Conservation (phyloP, 805 yeast genomes). For the Lipomyces chichibuensis region DNA sequence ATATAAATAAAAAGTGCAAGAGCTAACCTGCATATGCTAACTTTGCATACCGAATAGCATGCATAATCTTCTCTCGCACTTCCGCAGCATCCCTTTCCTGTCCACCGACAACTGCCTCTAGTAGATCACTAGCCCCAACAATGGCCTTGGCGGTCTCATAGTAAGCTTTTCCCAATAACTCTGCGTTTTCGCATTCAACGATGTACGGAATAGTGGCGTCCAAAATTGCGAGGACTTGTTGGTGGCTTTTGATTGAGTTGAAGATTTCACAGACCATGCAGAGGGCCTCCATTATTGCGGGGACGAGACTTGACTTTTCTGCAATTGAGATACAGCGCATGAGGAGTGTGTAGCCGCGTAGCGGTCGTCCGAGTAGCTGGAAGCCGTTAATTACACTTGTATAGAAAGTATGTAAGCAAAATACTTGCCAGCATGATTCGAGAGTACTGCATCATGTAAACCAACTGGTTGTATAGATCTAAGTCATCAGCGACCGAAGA, state of each 20-base stretch:
- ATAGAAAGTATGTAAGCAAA: not conserved
- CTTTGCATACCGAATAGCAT: slow-evolving; percentile 25
- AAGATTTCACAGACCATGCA: slow-evolving; percentile 53
- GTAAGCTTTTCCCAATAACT: slow-evolving; percentile 48
- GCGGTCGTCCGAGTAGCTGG: slow-evolving; percentile 2
- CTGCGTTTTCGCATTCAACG: slow-evolving; percentile 48
- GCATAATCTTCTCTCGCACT: not conserved
- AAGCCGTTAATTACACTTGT: not conserved
- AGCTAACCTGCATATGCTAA: slow-evolving; percentile 18
- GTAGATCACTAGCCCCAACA: slow-evolving; percentile 25
- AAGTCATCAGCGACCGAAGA: slow-evolving; percentile 8
- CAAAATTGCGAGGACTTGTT: slow-evolving; percentile 53
- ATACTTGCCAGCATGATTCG: slow-evolving; percentile 8
- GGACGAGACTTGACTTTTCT: slow-evolving; percentile 51
- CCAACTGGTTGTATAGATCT: slow-evolving; percentile 14
- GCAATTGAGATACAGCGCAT: slow-evolving; percentile 45
- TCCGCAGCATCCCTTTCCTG: not conserved
- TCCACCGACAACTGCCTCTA: not conserved
- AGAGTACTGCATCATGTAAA: slow-evolving; percentile 20
- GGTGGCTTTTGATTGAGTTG: slow-evolving; percentile 47
- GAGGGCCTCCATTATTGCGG: slow-evolving; percentile 53
- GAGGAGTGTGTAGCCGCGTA: slow-evolving; percentile 23
- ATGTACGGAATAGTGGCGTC: slow-evolving; percentile 51
- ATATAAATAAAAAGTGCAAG: not conserved
- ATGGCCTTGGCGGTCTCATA: slow-evolving; percentile 44